Conservation (phyloP, 1,284 basidiomycete genomes). For the Stygiomarasmius scandens region DNA sequence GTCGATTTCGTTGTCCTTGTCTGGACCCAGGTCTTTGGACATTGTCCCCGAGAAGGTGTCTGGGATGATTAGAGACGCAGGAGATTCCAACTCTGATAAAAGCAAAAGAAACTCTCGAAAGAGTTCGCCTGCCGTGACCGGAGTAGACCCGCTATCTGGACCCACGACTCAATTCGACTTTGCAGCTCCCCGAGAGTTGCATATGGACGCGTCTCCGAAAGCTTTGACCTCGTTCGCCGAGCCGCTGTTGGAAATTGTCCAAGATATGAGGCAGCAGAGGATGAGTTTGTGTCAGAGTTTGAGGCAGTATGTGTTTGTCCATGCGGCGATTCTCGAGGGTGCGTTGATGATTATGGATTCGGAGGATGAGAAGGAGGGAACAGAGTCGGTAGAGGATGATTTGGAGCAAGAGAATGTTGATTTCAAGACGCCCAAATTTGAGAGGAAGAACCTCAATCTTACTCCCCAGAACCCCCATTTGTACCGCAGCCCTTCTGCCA, state of each 20-base stretch:
- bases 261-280: conserved; percentile 88
- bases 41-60: neutral
- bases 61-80: too few species aligned
- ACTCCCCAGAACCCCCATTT: neutral
- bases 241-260: conserved; percentile 77
- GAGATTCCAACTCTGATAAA: too few species aligned
- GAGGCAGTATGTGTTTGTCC: conserved; percentile 89
- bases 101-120: too few species aligned
- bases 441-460: neutral
- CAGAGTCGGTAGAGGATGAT: conserved; percentile 22
- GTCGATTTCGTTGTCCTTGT: neutral
- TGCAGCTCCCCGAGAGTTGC: conserved; percentile 60
- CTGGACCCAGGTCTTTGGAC: neutral
- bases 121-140: too few species aligned
- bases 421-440: neutral
- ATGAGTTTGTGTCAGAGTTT: conserved; percentile 92
- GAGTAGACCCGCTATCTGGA: too few species aligned
- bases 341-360: conserved; percentile 79
- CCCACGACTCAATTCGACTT: conserved; percentile 46
- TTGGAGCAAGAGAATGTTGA: conserved; percentile 8
- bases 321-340: conserved; percentile 83
- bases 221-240: conserved; percentile 65
- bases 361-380: conserved; percentile 48
- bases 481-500: neutral
- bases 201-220: conserved; percentile 55